phyloP scores from a whole-genome alignment of 805 yeast genomes.

The Allodekkera sacchari region DNA sequence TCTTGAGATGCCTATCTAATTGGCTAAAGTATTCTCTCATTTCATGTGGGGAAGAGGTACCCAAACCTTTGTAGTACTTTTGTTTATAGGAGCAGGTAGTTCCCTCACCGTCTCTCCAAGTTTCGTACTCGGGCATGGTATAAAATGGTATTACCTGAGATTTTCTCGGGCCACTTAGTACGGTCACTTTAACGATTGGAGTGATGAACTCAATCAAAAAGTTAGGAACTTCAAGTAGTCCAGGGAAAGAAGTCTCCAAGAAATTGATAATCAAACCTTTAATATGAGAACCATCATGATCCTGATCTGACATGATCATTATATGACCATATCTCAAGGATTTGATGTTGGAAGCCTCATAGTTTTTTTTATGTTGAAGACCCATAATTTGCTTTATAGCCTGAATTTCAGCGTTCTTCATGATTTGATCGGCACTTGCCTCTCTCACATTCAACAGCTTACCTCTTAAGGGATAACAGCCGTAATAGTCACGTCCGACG shows the following conservation, averaged over 20 bases:
- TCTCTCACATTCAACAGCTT: conserved; percentile 92
- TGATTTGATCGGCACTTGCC: conserved; percentile 91
- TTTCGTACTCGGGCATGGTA: conserved; percentile 91
- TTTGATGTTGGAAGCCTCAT: conserved; percentile 50
- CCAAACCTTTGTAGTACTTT: conserved; percentile 97
- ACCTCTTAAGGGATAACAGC: conserved; percentile 94
- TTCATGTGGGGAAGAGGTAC: conserved; percentile 82
- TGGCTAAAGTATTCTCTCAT: conserved; percentile 83
- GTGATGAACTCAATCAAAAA: conserved; percentile 91
- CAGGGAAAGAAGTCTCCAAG: conserved; percentile 90
- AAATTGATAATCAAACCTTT: conserved; percentile 93
- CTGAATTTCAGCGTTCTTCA: conserved; percentile 89
- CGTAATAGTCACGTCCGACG: conserved; percentile 91
- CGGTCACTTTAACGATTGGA: conserved; percentile 87
- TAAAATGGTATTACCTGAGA: conserved; percentile 63
- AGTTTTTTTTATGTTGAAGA: conserved; percentile 81
- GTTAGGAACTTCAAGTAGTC: conserved; percentile 82
- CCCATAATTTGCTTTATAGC: conserved; percentile 95
- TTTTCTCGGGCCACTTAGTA: conserved; percentile 51
- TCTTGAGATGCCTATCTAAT: conserved; percentile 77
- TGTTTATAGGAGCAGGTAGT: conserved; percentile 71
- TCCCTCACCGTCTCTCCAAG: conserved; percentile 86
- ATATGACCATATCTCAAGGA: conserved; percentile 89
- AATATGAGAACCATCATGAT: conserved; percentile 98
- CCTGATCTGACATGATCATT: conserved; percentile 99